Evolutionary conservation across 2,329 filamentous ascomycete genomes (phyloP).

Genomic region (Talaromyces sp.): DNA sequence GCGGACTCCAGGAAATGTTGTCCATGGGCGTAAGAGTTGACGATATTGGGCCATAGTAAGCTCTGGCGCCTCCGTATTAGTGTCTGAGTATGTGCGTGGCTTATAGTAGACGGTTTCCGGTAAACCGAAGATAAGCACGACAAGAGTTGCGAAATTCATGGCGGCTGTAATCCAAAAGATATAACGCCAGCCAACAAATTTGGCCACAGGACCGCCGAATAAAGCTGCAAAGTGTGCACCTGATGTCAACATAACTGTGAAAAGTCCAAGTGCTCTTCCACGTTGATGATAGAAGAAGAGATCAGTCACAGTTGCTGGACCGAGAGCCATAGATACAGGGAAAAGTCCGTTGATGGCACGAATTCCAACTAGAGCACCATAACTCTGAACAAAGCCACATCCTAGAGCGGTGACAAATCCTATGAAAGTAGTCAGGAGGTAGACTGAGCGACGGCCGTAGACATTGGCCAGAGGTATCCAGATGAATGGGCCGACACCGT

Average conservation of each 20-base stretch:
- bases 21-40: constrained; percentile 13
- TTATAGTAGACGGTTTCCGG: constrained; percentile 15
- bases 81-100: constrained; percentile 14
- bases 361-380: constrained; percentile 10
- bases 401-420: constrained; percentile 11
- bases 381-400: constrained; percentile 12
- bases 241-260: constrained; percentile 16
- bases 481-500: constrained; percentile 14
- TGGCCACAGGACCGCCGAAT: constrained; percentile 12
- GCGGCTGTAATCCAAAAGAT: constrained; percentile 16
- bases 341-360: constrained; percentile 13
- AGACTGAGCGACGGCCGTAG: constrained; percentile 13
- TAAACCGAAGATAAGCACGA: constrained; percentile 6
- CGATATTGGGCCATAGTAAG: constrained; percentile 12
- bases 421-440: constrained; percentile 8
- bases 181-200: constrained; percentile 11
- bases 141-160: constrained; percentile 11
- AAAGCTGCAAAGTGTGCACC: constrained; percentile 10
- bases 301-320: constrained; percentile 12
- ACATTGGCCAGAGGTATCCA: constrained; percentile 14
- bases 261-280: constrained; percentile 7
- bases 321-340: constrained; percentile 13
- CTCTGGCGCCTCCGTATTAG: not conserved
- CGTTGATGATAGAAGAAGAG: constrained; percentile 17
- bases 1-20: constrained; percentile 7